Evolutionary conservation across 202 grass and related monocot species (phyloP), one percentile per base, ranked within the genome.

Genomic region (Thinopyrum obtusiflorum): DNA sequence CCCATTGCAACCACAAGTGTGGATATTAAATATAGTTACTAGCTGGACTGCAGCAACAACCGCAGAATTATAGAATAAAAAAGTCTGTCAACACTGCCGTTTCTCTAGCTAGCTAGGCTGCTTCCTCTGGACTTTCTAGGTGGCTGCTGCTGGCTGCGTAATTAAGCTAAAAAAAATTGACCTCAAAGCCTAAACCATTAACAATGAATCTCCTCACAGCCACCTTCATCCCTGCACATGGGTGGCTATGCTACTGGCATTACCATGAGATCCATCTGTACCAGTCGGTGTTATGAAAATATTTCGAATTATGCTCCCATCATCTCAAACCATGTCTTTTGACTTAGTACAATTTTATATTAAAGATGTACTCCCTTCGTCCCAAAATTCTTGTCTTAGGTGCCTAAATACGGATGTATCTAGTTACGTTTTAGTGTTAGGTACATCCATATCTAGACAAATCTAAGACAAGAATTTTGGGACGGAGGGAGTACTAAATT

Each of bases 111-210:
- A 13, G 59, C 33, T 42, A 70, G 31, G 26, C 73, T 32, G 40
- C 42, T 74, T 75, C 78, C 42, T 82, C 78, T 79, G 59, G 10
- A 61, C 9, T 61, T 61, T 61, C 59, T 78, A 55, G 51, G 51
- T 55, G 51, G 3, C 1, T 71, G 78, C 66, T 33, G 26, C 21
- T 42, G 25, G 2, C 14, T 73, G 7, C 24, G 40, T 32, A 39
- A 79, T 26, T 39, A 4, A 80, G 63, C 37, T 47, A 65, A 0
- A 53, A 6, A 84, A 65, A 84, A 6, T 2, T 65, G 78, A 42
- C 86, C 17, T 46, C 60, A 47, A 80, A 66, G 37, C 23, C 23
- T 59, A 60, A 78, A 83, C 36, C 26, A 84, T 73, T 42, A 26
- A 49, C 11, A 78, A 75, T 49, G 14, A 64, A 57, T 37, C 67